Conservation (phyloP, 495 filamentous ascomycete species). For the Aspergillus ellipticus region DNA sequence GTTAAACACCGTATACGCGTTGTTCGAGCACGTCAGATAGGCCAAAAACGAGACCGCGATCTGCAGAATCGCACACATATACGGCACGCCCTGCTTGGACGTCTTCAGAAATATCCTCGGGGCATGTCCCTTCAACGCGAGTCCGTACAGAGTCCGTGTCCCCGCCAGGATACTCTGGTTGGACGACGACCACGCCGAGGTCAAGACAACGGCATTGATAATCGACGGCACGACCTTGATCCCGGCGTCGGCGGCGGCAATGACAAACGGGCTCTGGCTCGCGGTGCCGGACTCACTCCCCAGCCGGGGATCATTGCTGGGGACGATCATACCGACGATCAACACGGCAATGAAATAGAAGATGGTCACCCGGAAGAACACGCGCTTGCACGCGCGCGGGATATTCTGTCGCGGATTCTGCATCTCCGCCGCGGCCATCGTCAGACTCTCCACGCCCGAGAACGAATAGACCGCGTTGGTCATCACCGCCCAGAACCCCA, state of each 20-base stretch:
- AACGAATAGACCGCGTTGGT: slow-evolving; percentile 58
- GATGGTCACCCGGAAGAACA: slow-evolving; percentile 40
- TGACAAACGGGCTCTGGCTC: slow-evolving; percentile 52
- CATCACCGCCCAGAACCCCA: slow-evolving; percentile 59
- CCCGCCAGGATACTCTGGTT: slow-evolving; percentile 47
- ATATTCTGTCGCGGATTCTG: slow-evolving; percentile 40
- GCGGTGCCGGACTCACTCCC: slow-evolving; percentile 33
- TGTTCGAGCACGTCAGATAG: slow-evolving; percentile 54
- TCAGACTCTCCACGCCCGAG: slow-evolving; percentile 51
- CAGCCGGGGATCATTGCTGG: slow-evolving; percentile 48
- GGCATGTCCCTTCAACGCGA: slow-evolving; percentile 43
- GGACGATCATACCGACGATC: slow-evolving; percentile 46
- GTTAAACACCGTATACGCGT: slow-evolving; percentile 56
- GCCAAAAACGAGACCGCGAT: slow-evolving; percentile 52
- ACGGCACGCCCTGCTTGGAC: slow-evolving; percentile 59
- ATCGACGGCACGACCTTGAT: slow-evolving; percentile 48
- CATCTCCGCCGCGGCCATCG: slow-evolving; percentile 50
- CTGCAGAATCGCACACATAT: slow-evolving; percentile 52
- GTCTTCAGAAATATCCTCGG: slow-evolving; percentile 50
- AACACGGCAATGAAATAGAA: slow-evolving; percentile 45
- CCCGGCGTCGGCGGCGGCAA: slow-evolving; percentile 40
- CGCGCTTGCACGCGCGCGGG: slow-evolving; percentile 42
- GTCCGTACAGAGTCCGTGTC: slow-evolving; percentile 44
- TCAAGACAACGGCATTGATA: slow-evolving; percentile 48
- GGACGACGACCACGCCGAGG: slow-evolving; percentile 47